Conservation (phyloP, 2,329 filamentous ascomycete genomes). For the Fusarium pininemorale region DNA sequence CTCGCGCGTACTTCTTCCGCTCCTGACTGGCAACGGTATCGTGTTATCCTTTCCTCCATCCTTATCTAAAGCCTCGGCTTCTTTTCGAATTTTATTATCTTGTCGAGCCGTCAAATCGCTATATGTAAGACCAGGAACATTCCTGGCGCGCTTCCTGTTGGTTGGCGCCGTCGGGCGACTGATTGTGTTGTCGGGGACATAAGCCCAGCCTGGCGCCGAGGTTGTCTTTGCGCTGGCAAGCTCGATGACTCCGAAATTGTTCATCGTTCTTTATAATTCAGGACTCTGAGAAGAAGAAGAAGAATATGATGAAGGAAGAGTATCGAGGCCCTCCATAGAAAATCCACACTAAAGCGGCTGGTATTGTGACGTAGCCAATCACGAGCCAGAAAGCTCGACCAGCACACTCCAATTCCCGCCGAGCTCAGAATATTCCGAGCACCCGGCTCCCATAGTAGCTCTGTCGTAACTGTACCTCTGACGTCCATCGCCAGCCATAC, state of each 20-base stretch:
- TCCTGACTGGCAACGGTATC: slow-evolving; percentile 73
- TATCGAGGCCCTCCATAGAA: slow-evolving; percentile 6
- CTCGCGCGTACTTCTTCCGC: slow-evolving; percentile 51
- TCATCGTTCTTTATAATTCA: slow-evolving; percentile 54
- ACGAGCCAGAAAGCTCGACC: slow-evolving; percentile 19
- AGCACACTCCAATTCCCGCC: slow-evolving; percentile 18
- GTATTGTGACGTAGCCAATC: slow-evolving; percentile 41
- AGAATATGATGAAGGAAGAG: not conserved
- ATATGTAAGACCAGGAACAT: slow-evolving; percentile 58
- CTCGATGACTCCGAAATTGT: slow-evolving; percentile 83
- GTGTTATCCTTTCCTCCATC: slow-evolving; percentile 78
- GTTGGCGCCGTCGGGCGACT: slow-evolving; percentile 64
- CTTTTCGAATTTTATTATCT: slow-evolving; percentile 81
- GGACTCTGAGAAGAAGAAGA: not conserved
- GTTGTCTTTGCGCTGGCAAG: slow-evolving; percentile 75
- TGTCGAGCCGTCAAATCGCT: slow-evolving; percentile 82
- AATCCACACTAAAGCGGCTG: slow-evolving; percentile 31
- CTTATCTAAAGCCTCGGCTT: slow-evolving; percentile 82
- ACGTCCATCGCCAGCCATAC: slow-evolving; percentile 31
- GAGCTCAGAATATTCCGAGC: slow-evolving; percentile 44
- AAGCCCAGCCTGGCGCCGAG: slow-evolving; percentile 87
- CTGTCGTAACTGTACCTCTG: slow-evolving; percentile 18
- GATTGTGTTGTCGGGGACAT: slow-evolving; percentile 79
- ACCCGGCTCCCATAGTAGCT: slow-evolving; percentile 32
- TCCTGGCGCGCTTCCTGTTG: slow-evolving; percentile 78